Evolutionary conservation across 805 yeast species (phyloP), one percentile per base, ranked within the genome.

Genomic region (Blastobotrys muscicola): DNA sequence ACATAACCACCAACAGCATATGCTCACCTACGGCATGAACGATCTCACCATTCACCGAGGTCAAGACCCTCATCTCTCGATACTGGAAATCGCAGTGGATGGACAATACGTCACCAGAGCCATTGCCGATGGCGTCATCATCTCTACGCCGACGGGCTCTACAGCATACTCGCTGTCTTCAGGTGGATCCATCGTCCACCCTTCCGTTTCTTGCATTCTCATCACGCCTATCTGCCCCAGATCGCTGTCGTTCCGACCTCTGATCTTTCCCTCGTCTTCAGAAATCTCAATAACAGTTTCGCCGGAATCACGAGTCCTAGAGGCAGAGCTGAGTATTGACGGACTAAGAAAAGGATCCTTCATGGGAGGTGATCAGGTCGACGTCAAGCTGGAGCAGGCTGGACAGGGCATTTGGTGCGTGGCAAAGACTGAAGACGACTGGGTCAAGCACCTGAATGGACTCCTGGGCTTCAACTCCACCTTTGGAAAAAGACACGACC

Each of bases 111-210:
- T 90, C 43, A 90, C 97, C 6, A 76, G 89, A 42, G 87, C 96
- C 3, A 83, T 90, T 0, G 95, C 94, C 1, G 97, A 90, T 62
- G 97, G 97, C 33, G 72, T 89, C 7, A 76, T 80, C 4, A 70
- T 86, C 38, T 73, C 92, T 2, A 84, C 97, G 0, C 97, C 97
- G 12, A 89, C 97, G 0, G 97, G 97, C 0, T 85, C 95, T 8
- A 89, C 97, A 0, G 96, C 97, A 0, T 89, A 89, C 57, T 84
- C 95, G 0, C 66, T 89, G 42, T 76, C 85, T 26, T 77, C 94
- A 1, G 97, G 97, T 10, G 97, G 97, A 1, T 78, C 95, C 10
- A 89, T 89, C 46, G 90, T 85, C 1, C 94, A 89, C 50, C 97
- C 97, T 0, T 65, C 79, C 42, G 94, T 89, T 7, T 82, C 86